Base-by-base conservation (phyloP, 805 yeast species). In the Starmerella apis region DNA sequence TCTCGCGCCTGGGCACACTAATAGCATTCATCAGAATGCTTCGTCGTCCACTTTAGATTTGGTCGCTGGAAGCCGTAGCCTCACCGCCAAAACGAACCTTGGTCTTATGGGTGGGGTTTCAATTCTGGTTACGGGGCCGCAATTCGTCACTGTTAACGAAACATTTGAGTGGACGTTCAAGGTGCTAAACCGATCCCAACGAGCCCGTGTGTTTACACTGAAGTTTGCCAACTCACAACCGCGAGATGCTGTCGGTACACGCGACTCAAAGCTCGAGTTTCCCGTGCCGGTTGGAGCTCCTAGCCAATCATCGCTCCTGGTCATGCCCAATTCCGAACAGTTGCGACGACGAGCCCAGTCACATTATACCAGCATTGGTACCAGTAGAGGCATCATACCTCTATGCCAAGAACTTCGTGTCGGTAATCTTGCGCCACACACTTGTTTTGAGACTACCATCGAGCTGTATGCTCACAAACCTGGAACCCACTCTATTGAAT, bases 401-500 rank as follows among this genome's bases (percentile, higher is more conserved):
- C 66, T 85, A 23, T 74, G 77, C 33, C 82, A 81, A 59, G 87
- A 84, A 59, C 68, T 84, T 3, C 67, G 79, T 23, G 69, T 84
- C 24, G 83, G 83, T 3, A 76, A 75, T 9, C 64, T 79, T 55
- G 82, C 80, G 5, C 77, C 80, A 4, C 77, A 77, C 46, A 70
- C 77, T 16, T 77, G 83, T 10, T 79, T 72, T 58, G 88, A 84
- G 56, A 73, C 85, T 2, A 79, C 76, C 46, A 65, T 84, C 24
- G 70, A 69, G 46, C 63, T 84, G 33, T 66, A 81, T 43, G 87
- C 86, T 0, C 65, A 83, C 13, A 74, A 78, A 37, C 71, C 72
- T 55, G 94, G 94, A 0, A 71, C 80, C 7, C 79, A 74, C 61
- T 75, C 76, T 39, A 65, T 85, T 19, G 78, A 75, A 48, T 86